Base-by-base conservation (phyloP, 257 asterid genomes). In the Gentiana macrophylla region DNA sequence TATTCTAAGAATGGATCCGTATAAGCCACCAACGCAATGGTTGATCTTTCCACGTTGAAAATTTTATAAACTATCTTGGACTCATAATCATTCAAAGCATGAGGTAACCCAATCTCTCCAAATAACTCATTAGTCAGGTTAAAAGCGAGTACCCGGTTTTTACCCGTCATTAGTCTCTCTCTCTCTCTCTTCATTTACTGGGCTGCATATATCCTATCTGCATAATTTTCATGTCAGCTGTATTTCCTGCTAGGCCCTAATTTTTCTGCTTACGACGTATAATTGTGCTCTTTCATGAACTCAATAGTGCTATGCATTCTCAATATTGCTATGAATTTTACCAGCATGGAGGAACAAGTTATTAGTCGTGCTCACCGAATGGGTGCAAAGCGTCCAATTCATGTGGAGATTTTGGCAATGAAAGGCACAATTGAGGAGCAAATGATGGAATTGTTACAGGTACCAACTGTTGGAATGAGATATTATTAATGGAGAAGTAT, bases 361-460 rank as follows among this genome's bases (percentile, higher is more conserved):
- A 85, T 91, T 57, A 91, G 98, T 78, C 95, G 98, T 54, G 98
- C 98, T 68, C 98, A 91, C 65, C 82, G 98, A 66, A 87, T 91
- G 98, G 98, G 98, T 71, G 98, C 98, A 43, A 74, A 72, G 49
- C 88, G 94, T 35, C 95, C 98, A 52, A 78, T 91, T 79, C 72
- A 73, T 50, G 98, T 87, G 48, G 96, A 91, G 68, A 91, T 95
- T 50, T 72, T 91, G 73, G 94, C 90, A 36, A 91, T 91, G 98
- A 77, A 62, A 44, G 90, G 98, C 72, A 87, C 98, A 57, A 83
- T 91, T 46, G 98, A 91, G 75, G 95, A 91, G 68, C 96, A 84
- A 75, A 91, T 91, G 98, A 32, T 87, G 83, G 79, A 67, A 67
- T 84, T 91, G 73, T 70, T 91, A 49, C 93, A 86, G 98, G 97